Evolutionary conservation across 176 grass and related monocot species (phyloP), one percentile per base, ranked within the genome.

Genomic region (Areca catechu): DNA sequence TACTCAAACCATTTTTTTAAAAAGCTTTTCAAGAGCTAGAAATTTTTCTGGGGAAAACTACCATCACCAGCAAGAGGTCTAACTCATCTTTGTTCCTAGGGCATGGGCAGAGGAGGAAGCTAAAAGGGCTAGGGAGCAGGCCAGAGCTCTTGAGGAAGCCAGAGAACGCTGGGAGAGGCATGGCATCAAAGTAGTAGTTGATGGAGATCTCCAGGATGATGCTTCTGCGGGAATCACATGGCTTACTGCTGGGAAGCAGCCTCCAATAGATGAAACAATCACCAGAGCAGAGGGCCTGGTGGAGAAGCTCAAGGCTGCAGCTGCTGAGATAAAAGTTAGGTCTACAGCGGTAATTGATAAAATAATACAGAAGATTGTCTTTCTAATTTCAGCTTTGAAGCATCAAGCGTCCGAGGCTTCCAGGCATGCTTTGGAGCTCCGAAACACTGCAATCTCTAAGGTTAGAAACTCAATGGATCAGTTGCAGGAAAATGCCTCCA

Each of bases 101-200:
- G 48, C 80, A 65, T 97, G 92, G 92, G 92, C 92, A 73, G 92
- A 97, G 54, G 92, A 97, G 34, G 92, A 97, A 63, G 92, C 92
- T 17, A 91, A 82, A 71, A 87, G 77, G 75, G 86, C 86, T 18
- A 79, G 86, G 75, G 92, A 91, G 74, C 80, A 97, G 10, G 87
- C 80, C 1, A 78, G 58, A 27, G 75, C 83, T 6, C 78, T 97
- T 16, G 86, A 97, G 72, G 86, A 91, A 3, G 92, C 86, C 22
- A 82, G 92, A 53, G 69, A 74, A 22, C 80, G 80, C 2, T 97
- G 92, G 92, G 81, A 82, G 72, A 72, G 74, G 14, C 83, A 74
- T 27, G 92, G 92, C 68, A 97, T 97, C 63, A 90, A 88, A 77
- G 78, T 97, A 24, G 25, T 88, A 1, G 86, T 97, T 12, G 92